A percentile compares a stretch with the other conserved stretches of the same genome.
phyloP scores from a whole-genome alignment of 306 rosid genomes.

The Fagus crenata region DNA sequence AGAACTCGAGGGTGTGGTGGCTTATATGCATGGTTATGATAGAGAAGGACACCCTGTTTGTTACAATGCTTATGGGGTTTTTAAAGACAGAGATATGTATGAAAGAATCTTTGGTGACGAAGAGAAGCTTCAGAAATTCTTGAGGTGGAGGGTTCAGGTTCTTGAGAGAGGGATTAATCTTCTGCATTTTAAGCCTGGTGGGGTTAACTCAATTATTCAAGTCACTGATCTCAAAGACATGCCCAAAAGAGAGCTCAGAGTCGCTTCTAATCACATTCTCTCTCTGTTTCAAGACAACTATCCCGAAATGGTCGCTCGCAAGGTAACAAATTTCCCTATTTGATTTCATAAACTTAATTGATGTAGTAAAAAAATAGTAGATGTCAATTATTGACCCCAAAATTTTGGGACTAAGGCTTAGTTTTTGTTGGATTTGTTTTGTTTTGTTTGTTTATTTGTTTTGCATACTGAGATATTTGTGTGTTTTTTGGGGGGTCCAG shows the following conservation, averaged over 20 bases:
- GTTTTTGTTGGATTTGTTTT: background rate
- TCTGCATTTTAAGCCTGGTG: conserved; percentile 86
- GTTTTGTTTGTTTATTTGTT: background rate
- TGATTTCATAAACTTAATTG: background rate
- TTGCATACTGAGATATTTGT: background rate
- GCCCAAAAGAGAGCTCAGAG: conserved; percentile 94
- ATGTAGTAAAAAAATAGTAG: too few species aligned
- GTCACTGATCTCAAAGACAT: conserved; percentile 96
- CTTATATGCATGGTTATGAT: conserved; percentile 87
- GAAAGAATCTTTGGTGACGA: conserved; percentile 86
- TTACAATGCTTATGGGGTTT: conserved; percentile 83
- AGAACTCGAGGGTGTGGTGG: conserved; percentile 90
- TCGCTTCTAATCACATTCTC: conserved; percentile 88
- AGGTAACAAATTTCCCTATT: conserved; percentile 41
- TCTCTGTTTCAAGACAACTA: conserved; percentile 92
- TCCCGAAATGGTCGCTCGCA: conserved; percentile 94
- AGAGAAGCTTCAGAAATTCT: conserved; percentile 76
- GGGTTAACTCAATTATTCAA: conserved; percentile 80
- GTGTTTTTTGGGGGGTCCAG: conserved; percentile 37
- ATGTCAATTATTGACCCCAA: too few species aligned
- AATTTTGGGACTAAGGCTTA: too few species aligned
- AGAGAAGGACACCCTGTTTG: conserved; percentile 90
- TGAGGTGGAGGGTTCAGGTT: conserved; percentile 97
- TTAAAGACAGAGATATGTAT: conserved; percentile 73
- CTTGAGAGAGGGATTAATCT: conserved; percentile 78